Conservation (phyloP, 2,329 filamentous ascomycete genomes). For the Colletotrichum gigasporum region DNA sequence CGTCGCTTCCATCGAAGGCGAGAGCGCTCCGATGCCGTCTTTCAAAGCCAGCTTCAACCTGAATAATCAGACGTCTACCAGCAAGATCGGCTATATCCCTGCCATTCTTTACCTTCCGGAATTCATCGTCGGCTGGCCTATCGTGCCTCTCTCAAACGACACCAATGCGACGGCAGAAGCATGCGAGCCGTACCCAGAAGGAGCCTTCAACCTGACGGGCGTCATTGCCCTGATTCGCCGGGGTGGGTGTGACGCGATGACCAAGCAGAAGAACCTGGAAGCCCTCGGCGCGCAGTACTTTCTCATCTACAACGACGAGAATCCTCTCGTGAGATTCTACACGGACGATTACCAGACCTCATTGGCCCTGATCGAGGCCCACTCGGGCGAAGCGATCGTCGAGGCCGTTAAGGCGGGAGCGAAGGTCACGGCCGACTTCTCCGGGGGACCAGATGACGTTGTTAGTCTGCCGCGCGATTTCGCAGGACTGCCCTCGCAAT, state of each 20-base stretch:
- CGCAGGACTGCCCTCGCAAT: conserved; percentile 47
- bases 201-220: conserved; percentile 33
- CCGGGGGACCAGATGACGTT: conserved; percentile 33
- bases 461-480: conserved; percentile 34
- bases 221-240: conserved; percentile 42
- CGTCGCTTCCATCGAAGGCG: conserved; percentile 50
- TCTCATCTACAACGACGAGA: conserved; percentile 41
- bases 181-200: conserved; percentile 37
- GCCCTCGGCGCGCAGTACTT: conserved; percentile 39
- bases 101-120: conserved; percentile 43
- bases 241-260: conserved; percentile 41
- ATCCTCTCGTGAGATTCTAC: conserved; percentile 1
- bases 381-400: conserved; percentile 38
- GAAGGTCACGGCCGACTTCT: conserved; percentile 41
- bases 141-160: conserved; percentile 38
- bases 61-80: conserved; percentile 36
- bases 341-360: background rate
- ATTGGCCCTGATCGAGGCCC: conserved; percentile 25
- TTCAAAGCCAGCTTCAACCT: conserved; percentile 41
- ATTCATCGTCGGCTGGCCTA: conserved; percentile 44
- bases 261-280: conserved; percentile 39
- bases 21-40: conserved; percentile 37
- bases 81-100: conserved; percentile 43
- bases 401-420: conserved; percentile 35
- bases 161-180: conserved; percentile 36